Conservation (phyloP, 306 rosid genomes). For the Medicago ruthenica region DNA sequence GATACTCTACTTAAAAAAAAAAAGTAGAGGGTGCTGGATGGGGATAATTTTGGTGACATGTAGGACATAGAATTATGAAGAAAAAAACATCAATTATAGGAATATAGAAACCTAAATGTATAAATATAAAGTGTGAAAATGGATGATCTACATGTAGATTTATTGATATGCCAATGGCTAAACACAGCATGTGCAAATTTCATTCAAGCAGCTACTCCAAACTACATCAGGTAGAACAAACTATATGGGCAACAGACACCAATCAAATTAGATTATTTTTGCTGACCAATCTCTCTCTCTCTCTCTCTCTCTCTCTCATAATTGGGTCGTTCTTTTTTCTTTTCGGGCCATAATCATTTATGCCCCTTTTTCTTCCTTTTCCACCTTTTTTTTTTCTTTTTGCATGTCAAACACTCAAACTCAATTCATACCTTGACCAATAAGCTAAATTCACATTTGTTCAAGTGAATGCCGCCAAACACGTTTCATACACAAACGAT, state of each 20-base stretch:
- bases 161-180: neutral
- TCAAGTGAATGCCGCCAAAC: neutral
- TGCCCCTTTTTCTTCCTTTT: neutral
- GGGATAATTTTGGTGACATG: too few relatives aligned
- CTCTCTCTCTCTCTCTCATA: too few relatives aligned
- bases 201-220: slow-evolving; percentile 40
- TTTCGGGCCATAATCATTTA: neutral
- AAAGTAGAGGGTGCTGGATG: too few relatives aligned
- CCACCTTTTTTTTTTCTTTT: slow-evolving; percentile 14
- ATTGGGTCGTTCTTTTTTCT: neutral
- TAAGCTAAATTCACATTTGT: neutral
- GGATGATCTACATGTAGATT: too few relatives aligned
- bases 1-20: too few relatives aligned
- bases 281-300: slow-evolving; percentile 1
- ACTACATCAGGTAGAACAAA: slow-evolving; percentile 29
- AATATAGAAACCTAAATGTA: neutral
- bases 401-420: slow-evolving; percentile 28
- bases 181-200: slow-evolving; percentile 50
- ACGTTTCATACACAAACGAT: slow-evolving; percentile 9
- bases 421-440: neutral
- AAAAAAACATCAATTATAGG: neutral
- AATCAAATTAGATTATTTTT: slow-evolving; percentile 29
- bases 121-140: neutral
- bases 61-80: too few relatives aligned
- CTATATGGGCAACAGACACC: neutral